A percentile compares a stretch with the other conserved stretches of the same genome.
Conservation (phyloP, 2,329 filamentous ascomycete species). For the Ampelomyces quisqualis region DNA sequence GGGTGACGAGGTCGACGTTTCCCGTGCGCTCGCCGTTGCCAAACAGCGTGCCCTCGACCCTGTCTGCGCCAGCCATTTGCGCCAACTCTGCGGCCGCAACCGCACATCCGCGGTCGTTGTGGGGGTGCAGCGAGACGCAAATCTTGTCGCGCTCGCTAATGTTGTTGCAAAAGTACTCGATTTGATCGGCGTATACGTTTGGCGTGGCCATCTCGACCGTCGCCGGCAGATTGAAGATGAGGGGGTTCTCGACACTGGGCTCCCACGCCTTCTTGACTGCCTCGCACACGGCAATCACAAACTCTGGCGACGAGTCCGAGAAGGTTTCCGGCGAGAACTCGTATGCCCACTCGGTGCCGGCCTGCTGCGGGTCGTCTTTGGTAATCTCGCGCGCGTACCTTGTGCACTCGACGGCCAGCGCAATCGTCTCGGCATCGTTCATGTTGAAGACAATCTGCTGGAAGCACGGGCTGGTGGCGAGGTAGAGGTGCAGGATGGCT, state of each 20-base stretch:
- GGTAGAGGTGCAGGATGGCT: slow-evolving; percentile 91
- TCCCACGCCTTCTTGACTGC: slow-evolving; percentile 94
- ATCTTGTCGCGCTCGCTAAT: slow-evolving; percentile 84
- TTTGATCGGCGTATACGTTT: slow-evolving; percentile 93
- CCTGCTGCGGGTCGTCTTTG: slow-evolving; percentile 66
- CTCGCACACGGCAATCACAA: slow-evolving; percentile 78
- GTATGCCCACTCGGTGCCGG: slow-evolving; percentile 69
- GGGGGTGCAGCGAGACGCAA: slow-evolving; percentile 85
- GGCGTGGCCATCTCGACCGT: slow-evolving; percentile 95
- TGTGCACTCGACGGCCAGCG: slow-evolving; percentile 80
- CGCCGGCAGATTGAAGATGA: slow-evolving; percentile 96
- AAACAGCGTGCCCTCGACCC: slow-evolving; percentile 91
- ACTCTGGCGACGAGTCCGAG: slow-evolving; percentile 85
- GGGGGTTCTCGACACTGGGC: slow-evolving; percentile 72
- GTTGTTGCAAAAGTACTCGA: slow-evolving; percentile 90
- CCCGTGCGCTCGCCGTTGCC: slow-evolving; percentile 95
- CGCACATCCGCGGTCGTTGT: slow-evolving; percentile 91
- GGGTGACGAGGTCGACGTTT: slow-evolving; percentile 91
- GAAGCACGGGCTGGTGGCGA: slow-evolving; percentile 96
- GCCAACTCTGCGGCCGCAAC: slow-evolving; percentile 87
- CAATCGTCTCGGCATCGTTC: slow-evolving; percentile 76
- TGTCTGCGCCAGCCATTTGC: slow-evolving; percentile 93
- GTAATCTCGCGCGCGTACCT: slow-evolving; percentile 86
- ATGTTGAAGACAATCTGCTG: slow-evolving; percentile 87
- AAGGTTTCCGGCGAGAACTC: slow-evolving; percentile 88